Base-by-base conservation (phyloP, 192 early-diverging fungal genomes). In the Entomortierella lignicola region DNA sequence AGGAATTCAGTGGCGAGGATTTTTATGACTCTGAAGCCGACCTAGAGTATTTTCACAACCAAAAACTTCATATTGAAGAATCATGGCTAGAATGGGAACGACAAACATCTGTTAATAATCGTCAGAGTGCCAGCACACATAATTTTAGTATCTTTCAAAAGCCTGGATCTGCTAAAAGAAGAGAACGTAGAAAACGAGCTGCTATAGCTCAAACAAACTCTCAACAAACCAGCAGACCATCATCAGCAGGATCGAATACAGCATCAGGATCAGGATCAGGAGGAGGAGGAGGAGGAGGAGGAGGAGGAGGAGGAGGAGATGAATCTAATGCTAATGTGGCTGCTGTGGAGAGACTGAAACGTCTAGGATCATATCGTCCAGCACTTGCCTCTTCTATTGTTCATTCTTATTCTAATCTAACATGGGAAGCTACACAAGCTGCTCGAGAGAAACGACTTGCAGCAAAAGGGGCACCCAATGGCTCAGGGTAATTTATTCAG, bases 61-160 rank as follows among this genome's bases (percentile, higher is more conserved):
- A 70, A 55, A 70, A 65, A 42, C 51, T 60, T 6, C 66, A 54
- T 15, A 79, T 79, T 41, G 75, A 69, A 39, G 61, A 79, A 30
- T 70, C 67, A 25, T 79, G 75, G 75, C 41, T 79, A 17, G 75
- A 79, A 47, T 79, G 75, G 75, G 68, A 68, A 15, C 66, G 66
- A 10, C 73, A 77, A 25, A 30, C 66, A 5, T 42, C 54, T 6
- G 61, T 63, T 53, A 61, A 70, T 34, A 79, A 62, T 34, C 54
- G 42, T 4, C 67, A 79, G 43, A 60, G 54, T 26, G 11, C 23
- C 20, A 56, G 61, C 18, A 58, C 29, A 25, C 41, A 59, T 42
- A 7, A 41, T 29, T 65, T 42, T 27, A 51, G 60, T 25, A 66
- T 70, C 21, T 66, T 70, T 17, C 67, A 79, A 25, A 79, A 70